Evolutionary conservation across 2,329 filamentous ascomycete genomes (phyloP).

Genomic region (Thermoascus crustaceus): DNA sequence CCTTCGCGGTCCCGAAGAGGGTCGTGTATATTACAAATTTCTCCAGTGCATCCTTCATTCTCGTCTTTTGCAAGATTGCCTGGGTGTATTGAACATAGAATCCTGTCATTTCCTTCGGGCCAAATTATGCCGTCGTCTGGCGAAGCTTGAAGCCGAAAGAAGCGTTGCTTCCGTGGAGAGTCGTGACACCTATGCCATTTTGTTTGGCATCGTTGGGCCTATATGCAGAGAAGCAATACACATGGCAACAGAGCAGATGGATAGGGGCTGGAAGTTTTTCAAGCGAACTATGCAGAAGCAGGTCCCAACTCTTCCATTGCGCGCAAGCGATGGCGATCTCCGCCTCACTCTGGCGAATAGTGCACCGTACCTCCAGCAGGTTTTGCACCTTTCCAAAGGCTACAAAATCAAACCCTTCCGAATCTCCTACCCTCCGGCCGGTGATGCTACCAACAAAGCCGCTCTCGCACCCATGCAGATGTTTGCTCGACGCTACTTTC

Average conservation of each 20-base stretch:
- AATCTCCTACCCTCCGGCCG: background rate
- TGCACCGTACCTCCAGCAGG: conserved; percentile 19
- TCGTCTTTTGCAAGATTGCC: conserved; percentile 37
- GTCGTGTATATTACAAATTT: conserved; percentile 49
- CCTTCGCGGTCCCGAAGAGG: conserved; percentile 32
- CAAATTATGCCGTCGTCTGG: conserved; percentile 51
- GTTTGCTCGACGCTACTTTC: background rate
- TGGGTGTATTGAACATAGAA: conserved; percentile 25
- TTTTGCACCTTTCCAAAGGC: conserved; percentile 5
- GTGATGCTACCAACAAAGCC: background rate
- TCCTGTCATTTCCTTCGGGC: conserved; percentile 34
- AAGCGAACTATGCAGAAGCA: conserved; percentile 30
- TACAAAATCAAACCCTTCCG: background rate
- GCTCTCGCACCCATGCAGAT: background rate
- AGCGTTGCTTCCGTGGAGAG: conserved; percentile 7
- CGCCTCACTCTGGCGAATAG: conserved; percentile 38
- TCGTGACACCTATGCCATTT: conserved; percentile 14
- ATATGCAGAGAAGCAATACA: conserved; percentile 23
- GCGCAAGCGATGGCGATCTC: conserved; percentile 25
- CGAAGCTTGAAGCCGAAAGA: conserved; percentile 46
- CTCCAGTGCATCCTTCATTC: conserved; percentile 45
- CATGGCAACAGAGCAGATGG: conserved; percentile 22
- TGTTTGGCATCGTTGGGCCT: conserved; percentile 22
- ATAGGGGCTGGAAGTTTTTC: conserved; percentile 32
- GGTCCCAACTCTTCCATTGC: conserved; percentile 36